Percentiles rank a stretch among this genome's conserved stretches.
phyloP scores from a whole-genome alignment of 257 asterid genomes.

The Solanum chiquidenum region DNA sequence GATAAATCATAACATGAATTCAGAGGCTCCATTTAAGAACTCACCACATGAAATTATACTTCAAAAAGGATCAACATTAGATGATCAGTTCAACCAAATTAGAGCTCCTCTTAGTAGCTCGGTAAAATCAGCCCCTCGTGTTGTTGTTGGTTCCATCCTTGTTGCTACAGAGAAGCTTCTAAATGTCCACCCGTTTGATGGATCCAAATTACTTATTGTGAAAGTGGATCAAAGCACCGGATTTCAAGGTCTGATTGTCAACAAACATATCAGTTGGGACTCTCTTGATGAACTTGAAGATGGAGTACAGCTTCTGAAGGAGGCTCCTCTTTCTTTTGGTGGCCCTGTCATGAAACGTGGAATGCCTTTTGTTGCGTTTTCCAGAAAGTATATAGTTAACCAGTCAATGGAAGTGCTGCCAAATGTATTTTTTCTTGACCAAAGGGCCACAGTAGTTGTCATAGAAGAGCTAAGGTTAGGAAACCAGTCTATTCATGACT shows the following conservation, averaged over 20 bases:
- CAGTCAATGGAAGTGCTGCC: conserved; percentile 40
- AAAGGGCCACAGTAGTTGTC: conserved; percentile 26
- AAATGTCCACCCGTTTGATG: conserved; percentile 58
- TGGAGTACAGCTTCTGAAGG: conserved; percentile 38
- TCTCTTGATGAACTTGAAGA: conserved; percentile 50
- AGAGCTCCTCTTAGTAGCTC: conserved; percentile 18
- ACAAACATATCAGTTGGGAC: conserved; percentile 75
- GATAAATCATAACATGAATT: conserved; percentile 14
- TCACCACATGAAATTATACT: conserved; percentile 61
- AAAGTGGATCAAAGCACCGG: conserved; percentile 50
- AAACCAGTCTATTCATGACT: conserved; percentile 42
- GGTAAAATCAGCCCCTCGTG: conserved; percentile 32
- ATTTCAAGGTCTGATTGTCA: conserved; percentile 62
- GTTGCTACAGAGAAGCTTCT: conserved; percentile 66
- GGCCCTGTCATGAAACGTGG: conserved; percentile 76
- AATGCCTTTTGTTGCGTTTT: conserved; percentile 69
- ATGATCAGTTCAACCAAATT: conserved; percentile 20
- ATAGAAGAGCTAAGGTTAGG: conserved; percentile 51
- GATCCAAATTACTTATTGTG: conserved; percentile 62
- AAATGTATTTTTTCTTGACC: conserved; percentile 47
- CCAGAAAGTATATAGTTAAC: conserved; percentile 26
- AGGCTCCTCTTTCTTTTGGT: conserved; percentile 65
- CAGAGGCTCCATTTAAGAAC: conserved; percentile 11
- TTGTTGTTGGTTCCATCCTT: conserved; percentile 48
- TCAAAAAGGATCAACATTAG: conserved; percentile 27